These are phyloP conservation scores for Orobanche coerulescens DNA, from an alignment of 257 asterid species.

Conservation along the genomic window DNA sequence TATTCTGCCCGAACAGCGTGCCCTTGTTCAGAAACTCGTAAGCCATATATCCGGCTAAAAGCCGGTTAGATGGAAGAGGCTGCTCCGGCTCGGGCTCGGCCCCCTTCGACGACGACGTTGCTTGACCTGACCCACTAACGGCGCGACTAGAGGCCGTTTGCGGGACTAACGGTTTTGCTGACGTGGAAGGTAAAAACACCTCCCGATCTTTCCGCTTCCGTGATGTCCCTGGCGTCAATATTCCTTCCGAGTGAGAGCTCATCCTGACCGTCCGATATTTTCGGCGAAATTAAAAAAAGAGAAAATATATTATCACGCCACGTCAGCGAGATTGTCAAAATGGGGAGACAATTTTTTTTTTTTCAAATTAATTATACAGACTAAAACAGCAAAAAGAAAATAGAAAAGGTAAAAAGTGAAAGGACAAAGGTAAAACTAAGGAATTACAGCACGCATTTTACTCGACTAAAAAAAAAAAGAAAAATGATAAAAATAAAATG, in stretches of 20 bases:
- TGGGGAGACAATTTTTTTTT: neutral
- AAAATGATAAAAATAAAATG: neutral
- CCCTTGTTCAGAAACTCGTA: conserved; percentile 47
- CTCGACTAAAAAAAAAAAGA: neutral
- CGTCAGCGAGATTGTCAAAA: conserved; percentile 21
- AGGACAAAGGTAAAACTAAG: neutral
- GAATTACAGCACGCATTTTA: neutral
- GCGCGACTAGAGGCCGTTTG: conserved; percentile 27
- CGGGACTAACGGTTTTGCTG: conserved; percentile 27
- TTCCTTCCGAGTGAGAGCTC: conserved; percentile 33
- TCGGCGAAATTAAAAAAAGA: neutral
- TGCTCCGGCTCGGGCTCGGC: conserved; percentile 13
- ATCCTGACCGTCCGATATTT: conserved; percentile 33
- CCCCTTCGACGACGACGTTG: conserved; percentile 27
- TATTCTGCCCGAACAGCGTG: conserved; percentile 39
- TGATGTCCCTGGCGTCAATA: conserved; percentile 27
- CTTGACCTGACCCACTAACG: conserved; percentile 10
- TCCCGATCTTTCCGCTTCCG: conserved; percentile 48
- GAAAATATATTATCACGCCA: conserved; percentile 7
- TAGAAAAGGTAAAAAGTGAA: neutral
- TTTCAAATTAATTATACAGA: too few species aligned
- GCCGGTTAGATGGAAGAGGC: conserved; percentile 27
- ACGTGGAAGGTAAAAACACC: conserved; percentile 22
- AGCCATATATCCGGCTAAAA: conserved; percentile 64
- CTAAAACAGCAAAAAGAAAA: neutral